Evolutionary conservation across 306 rosid species (phyloP).

Genomic region (Clitoria ternatea): DNA sequence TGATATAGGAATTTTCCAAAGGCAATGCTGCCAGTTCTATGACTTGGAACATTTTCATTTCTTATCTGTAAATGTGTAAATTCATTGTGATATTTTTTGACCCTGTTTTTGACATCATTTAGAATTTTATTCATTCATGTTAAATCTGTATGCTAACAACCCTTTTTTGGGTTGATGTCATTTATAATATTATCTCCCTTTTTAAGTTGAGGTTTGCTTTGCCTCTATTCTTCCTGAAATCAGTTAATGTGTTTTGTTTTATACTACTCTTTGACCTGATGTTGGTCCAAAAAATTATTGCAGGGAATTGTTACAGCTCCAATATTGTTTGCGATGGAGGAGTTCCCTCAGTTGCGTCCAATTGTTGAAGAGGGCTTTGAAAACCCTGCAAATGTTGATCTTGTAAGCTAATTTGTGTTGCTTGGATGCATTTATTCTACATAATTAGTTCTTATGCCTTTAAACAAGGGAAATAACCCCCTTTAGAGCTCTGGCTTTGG

Average conservation of each 20-base stretch:
- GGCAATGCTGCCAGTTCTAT: neutral
- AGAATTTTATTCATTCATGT: neutral
- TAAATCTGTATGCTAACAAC: neutral
- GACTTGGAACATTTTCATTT: neutral
- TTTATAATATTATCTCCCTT: neutral
- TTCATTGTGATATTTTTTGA: neutral
- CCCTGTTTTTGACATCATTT: neutral
- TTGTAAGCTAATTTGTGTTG: slow-evolving; percentile 50
- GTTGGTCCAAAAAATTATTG: slow-evolving; percentile 24
- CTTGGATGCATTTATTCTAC: slow-evolving; percentile 17
- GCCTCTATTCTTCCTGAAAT: slow-evolving; percentile 1
- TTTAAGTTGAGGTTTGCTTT: neutral
- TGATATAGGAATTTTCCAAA: too few relatives aligned
- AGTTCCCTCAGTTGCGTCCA: slow-evolving; percentile 76
- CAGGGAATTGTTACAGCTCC: slow-evolving; percentile 98
- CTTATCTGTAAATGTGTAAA: neutral
- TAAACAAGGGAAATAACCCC: neutral
- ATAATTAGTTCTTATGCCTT: neutral
- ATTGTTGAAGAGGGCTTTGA: slow-evolving; percentile 73
- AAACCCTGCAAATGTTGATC: slow-evolving; percentile 61
- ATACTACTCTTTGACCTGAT: neutral
- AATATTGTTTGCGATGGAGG: slow-evolving; percentile 91
- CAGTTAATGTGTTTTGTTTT: neutral
- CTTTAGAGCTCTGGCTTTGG: neutral
- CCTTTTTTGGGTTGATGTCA: neutral